Base-by-base conservation (phyloP, 768 basidiomycete genomes). In the button mushroom (Agaricus bisporus) region DNA sequence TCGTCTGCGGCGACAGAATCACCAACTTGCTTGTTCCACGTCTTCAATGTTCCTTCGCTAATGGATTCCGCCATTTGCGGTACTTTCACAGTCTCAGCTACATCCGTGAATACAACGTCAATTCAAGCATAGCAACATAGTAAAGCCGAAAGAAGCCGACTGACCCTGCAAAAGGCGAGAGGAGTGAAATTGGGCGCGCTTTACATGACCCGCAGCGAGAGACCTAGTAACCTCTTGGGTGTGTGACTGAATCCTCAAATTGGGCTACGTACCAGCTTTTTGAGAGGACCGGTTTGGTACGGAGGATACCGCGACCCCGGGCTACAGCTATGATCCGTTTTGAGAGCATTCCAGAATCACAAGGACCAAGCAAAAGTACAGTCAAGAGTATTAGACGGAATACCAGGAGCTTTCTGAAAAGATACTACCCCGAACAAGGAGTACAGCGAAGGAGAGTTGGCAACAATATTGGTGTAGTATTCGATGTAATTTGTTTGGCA, bases 31-130 rank as follows among this genome's bases (percentile, higher is more conserved):
- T 98, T 98, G 60, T 81, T 77, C 92, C 93, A 99, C 25, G 88
- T 77, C 73, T 94, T 97, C 48, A 99, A 76, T 4, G 95, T 98
- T 35, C 95, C 95, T 69, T 99, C 95, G 36, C 91, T 91, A 70
- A 98, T 98, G 57, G 95, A 98, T 68, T 98, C 95, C 25, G 95
- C 91, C 92, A 98, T 95, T 69, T 93, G 89, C 15, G 94, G 94
- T 37, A 98, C 94, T 73, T 95, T 92, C 59, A 98, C 81, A 51
- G 86, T 91, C 72, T 95, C 88, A 54, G 84, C 87, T 88, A 46
- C 6, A 48, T 43, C 41, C 38, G 8, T 11, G 41, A 28, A 26
- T 14, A 32, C 10, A 22, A 26, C 29, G 49, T 57, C 32, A 54
- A 14, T 32, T 38, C 22, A 35, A 4, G 22, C 11, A 46, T 22